Evolutionary conservation across 2,329 filamentous ascomycete genomes (phyloP).

Genomic region (Colletotrichum navitas): DNA sequence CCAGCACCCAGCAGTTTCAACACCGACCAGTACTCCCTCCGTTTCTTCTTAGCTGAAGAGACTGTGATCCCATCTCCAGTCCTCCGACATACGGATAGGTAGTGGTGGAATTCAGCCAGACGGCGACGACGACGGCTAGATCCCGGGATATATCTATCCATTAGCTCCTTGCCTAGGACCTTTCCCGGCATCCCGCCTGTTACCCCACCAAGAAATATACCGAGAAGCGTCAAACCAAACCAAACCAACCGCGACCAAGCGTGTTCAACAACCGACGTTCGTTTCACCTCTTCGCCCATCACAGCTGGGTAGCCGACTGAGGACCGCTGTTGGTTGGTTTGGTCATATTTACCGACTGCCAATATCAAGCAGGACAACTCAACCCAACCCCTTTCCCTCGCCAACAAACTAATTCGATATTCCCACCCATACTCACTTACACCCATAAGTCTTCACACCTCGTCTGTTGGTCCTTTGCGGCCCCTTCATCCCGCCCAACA

Average conservation of each 20-base stretch:
- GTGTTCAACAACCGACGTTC: background rate
- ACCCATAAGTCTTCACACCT: background rate
- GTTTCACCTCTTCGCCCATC: background rate
- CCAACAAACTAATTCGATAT: background rate
- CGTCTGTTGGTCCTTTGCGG: slow-evolving; percentile 2
- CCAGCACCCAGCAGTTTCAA: background rate
- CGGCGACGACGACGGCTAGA: background rate
- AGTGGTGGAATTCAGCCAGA: background rate
- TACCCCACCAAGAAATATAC: slow-evolving; percentile 25
- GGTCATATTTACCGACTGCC: background rate
- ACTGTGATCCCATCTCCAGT: background rate
- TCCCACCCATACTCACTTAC: slow-evolving; percentile 1
- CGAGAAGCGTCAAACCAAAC: slow-evolving; percentile 9
- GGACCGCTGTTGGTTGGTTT: background rate
- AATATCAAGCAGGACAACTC: background rate
- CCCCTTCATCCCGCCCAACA: slow-evolving; percentile 1
- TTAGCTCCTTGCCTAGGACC: background rate
- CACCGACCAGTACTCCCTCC: background rate
- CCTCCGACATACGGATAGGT: background rate
- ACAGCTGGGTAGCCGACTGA: background rate
- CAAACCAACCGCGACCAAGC: slow-evolving; percentile 5
- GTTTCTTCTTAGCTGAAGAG: slow-evolving; percentile 24
- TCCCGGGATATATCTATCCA: background rate
- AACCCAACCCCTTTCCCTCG: background rate
- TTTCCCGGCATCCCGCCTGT: background rate